Conservation (phyloP, 1,284 basidiomycete genomes). For the Boletus holoroseus region DNA sequence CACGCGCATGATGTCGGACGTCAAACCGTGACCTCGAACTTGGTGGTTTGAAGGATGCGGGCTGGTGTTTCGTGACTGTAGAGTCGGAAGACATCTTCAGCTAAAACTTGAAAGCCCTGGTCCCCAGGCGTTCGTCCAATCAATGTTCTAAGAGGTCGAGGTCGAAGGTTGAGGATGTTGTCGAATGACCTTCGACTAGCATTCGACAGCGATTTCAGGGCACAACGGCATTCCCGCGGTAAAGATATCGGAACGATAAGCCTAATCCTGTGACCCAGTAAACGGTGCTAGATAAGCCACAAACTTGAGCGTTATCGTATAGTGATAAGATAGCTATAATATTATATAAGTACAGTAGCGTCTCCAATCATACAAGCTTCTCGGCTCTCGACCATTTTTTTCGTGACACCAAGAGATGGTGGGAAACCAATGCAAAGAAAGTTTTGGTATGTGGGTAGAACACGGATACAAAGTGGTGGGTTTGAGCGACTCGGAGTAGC, state of each 20-base stretch:
- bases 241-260: conserved; percentile 6
- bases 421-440: background rate
- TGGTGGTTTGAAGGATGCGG: conserved; percentile 10
- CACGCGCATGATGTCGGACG: conserved; percentile 5
- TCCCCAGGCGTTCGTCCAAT: background rate
- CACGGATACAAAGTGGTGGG: background rate
- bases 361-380: background rate
- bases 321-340: background rate
- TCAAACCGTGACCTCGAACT: conserved; percentile 1
- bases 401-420: background rate
- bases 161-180: background rate
- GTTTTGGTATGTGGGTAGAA: background rate
- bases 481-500: too few species aligned
- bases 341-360: background rate
- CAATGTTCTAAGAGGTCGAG: background rate
- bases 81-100: conserved; percentile 18
- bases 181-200: background rate
- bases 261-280: background rate
- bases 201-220: background rate
- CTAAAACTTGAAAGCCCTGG: background rate
- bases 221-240: background rate
- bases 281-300: background rate
- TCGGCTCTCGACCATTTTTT: background rate
- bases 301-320: background rate
- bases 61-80: conserved; percentile 17